A percentile compares a stretch with the other conserved stretches of the same genome.
These are phyloP conservation scores for Pedinophyceae sp. DNA, from an alignment of 139 green algal genomes.

Conservation along the genomic window DNA sequence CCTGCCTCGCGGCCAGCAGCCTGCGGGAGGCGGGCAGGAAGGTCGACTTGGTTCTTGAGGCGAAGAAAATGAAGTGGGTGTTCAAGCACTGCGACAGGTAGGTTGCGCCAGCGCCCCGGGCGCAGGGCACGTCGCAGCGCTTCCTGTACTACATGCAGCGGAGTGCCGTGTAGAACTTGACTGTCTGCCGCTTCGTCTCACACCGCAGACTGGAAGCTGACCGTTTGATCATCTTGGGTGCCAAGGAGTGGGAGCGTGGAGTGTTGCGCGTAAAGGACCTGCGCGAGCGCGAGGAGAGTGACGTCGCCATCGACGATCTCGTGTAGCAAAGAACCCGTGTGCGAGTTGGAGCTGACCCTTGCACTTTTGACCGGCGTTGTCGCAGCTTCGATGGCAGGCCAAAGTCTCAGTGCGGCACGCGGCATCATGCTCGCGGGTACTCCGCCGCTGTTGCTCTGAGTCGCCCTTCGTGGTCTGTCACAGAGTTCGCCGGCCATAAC, in stretches of 20 bases:
- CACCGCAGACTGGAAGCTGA: constrained; percentile 37
- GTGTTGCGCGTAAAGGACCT: constrained; percentile 70
- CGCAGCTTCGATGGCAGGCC: too few relatives aligned
- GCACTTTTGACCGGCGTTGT: too few relatives aligned
- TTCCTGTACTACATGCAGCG: too few relatives aligned
- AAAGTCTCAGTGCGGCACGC: too few relatives aligned
- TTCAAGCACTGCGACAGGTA: constrained; percentile 7
- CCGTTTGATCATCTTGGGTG: constrained; percentile 61
- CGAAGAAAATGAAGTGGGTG: constrained; percentile 71
- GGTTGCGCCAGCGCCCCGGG: constrained; percentile 12
- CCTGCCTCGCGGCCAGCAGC: constrained; percentile 36
- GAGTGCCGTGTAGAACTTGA: too few relatives aligned
- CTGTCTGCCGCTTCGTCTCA: background rate
- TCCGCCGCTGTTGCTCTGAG: too few relatives aligned
- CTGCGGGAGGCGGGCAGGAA: constrained; percentile 44
- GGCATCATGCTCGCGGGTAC: too few relatives aligned
- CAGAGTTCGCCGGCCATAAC: too few relatives aligned
- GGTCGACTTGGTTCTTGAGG: constrained; percentile 87
- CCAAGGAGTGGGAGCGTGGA: constrained; percentile 60
- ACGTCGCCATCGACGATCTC: constrained; percentile 49
- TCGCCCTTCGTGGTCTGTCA: too few relatives aligned
- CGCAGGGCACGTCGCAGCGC: constrained; percentile 18
- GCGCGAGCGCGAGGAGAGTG: constrained; percentile 45
- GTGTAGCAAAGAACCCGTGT: background rate
- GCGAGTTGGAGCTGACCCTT: too few relatives aligned